Evolutionary conservation across 192 early-diverging fungal species (phyloP).

Genomic region (Geranomyces michiganensis): DNA sequence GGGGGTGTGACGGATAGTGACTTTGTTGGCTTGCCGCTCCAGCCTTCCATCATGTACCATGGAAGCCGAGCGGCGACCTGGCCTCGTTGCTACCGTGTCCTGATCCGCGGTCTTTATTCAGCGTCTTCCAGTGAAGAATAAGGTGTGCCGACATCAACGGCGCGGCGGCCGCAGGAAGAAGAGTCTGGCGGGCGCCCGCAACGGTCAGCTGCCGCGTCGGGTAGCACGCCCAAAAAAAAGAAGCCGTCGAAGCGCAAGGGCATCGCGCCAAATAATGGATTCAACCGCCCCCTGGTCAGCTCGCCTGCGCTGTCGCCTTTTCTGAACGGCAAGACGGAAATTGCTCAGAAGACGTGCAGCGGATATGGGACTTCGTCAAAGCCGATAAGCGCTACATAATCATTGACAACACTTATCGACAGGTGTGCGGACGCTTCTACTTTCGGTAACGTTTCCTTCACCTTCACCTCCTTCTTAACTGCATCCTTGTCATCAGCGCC

Average conservation of each 20-base stretch:
- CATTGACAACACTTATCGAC: conserved; percentile 41
- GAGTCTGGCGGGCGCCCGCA: conserved; percentile 26
- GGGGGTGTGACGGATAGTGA: no score
- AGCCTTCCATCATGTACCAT: no score
- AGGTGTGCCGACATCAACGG: no score
- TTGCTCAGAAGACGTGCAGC: conserved; percentile 52
- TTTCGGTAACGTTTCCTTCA: no score
- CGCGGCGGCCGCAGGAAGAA: conserved; percentile 47
- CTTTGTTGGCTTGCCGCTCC: no score
- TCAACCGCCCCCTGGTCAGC: conserved; percentile 55
- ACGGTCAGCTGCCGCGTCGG: neutral
- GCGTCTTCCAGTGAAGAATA: no score
- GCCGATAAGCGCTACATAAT: conserved; percentile 47
- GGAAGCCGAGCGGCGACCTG: no score
- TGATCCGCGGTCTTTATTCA: no score
- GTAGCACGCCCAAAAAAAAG: conserved; percentile 40
- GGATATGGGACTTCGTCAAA: conserved; percentile 54
- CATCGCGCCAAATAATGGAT: conserved; percentile 31
- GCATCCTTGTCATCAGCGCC: neutral
- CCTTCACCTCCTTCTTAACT: conserved; percentile 41
- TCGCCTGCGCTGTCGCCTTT: conserved; percentile 46
- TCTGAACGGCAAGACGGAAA: conserved; percentile 38
- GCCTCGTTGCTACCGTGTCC: no score
- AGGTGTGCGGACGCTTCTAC: no score
- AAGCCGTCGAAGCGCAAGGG: conserved; percentile 25